Evolutionary conservation across 2,329 filamentous ascomycete genomes (phyloP).

Genomic region (Apiospora saccharicola): DNA sequence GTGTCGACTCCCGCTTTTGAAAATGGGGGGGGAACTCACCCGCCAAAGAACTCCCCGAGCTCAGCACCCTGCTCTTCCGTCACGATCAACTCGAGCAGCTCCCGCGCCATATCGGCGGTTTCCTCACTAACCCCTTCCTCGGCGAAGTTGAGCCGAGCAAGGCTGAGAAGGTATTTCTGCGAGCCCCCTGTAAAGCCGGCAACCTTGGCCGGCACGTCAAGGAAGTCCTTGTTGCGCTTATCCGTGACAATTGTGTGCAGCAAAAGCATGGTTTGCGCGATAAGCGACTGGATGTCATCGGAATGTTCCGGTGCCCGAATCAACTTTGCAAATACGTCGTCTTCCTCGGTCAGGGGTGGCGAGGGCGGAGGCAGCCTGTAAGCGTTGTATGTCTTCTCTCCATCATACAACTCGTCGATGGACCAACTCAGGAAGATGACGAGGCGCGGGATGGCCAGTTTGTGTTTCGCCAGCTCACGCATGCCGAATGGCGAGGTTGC

Average conservation of each 20-base stretch:
- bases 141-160: slow-evolving; percentile 86
- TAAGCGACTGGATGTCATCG: slow-evolving; percentile 52
- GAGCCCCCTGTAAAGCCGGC: slow-evolving; percentile 72
- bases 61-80: slow-evolving; percentile 73
- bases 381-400: slow-evolving; percentile 48
- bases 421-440: slow-evolving; percentile 70
- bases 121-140: slow-evolving; percentile 81
- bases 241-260: slow-evolving; percentile 62
- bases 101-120: slow-evolving; percentile 81
- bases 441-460: slow-evolving; percentile 74
- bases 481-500: slow-evolving; percentile 68
- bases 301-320: not conserved
- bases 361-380: slow-evolving; percentile 32
- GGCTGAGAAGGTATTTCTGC: slow-evolving; percentile 81
- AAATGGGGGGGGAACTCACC: slow-evolving; percentile 26
- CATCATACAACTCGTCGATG: slow-evolving; percentile 77
- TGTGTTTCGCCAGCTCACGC: slow-evolving; percentile 71
- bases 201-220: slow-evolving; percentile 76
- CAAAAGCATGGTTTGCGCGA: slow-evolving; percentile 56
- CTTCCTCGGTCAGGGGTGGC: slow-evolving; percentile 26
- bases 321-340: slow-evolving; percentile 24
- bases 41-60: slow-evolving; percentile 48
- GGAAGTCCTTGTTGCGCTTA: slow-evolving; percentile 51
- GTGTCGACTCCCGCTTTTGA: too few species aligned
- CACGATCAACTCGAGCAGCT: slow-evolving; percentile 80